These are phyloP conservation scores for Moelleriella libera DNA, from an alignment of 2,329 filamentous ascomycete species.

Conservation along the genomic window DNA sequence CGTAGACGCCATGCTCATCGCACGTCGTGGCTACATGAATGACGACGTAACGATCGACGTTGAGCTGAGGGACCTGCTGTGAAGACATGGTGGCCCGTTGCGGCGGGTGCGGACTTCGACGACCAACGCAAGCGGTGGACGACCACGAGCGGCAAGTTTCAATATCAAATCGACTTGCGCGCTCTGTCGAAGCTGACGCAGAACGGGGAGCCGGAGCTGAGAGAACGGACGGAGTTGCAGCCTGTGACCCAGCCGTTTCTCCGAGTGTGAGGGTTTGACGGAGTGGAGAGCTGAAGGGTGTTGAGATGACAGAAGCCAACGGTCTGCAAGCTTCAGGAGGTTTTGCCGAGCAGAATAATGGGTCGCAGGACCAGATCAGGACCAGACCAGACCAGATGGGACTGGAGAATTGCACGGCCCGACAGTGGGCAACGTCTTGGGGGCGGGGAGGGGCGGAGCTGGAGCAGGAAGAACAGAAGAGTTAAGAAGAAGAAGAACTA, in stretches of 20 bases:
- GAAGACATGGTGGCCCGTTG: slow-evolving; percentile 20
- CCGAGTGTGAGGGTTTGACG: slow-evolving; percentile 6
- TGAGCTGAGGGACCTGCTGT: slow-evolving; percentile 39
- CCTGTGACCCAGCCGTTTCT: slow-evolving; percentile 23
- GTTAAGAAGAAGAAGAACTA: too few species aligned
- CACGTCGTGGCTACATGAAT: slow-evolving; percentile 98
- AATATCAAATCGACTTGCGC: slow-evolving; percentile 3
- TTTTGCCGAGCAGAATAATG: slow-evolving; percentile 5
- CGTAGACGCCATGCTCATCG: slow-evolving; percentile 97
- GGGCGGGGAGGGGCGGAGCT: too few species aligned
- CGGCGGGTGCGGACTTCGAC: not conserved
- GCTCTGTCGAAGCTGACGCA: not conserved
- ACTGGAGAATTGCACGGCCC: slow-evolving; percentile 8
- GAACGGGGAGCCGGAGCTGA: slow-evolving; percentile 4
- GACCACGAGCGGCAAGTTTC: slow-evolving; percentile 5
- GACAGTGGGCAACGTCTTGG: not conserved
- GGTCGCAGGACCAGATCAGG: slow-evolving; percentile 7
- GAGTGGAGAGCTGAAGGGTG: slow-evolving; percentile 8
- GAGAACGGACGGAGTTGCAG: slow-evolving; percentile 15
- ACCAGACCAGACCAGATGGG: slow-evolving; percentile 7
- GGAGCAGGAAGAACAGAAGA: too few species aligned
- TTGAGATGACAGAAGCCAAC: slow-evolving; percentile 8
- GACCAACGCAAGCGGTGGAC: slow-evolving; percentile 1
- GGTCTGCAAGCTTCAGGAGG: slow-evolving; percentile 12
- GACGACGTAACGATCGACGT: slow-evolving; percentile 91